phyloP scores from a whole-genome alignment of 1,139 yeast genomes.

The Scheffersomyces cryptocercus region DNA sequence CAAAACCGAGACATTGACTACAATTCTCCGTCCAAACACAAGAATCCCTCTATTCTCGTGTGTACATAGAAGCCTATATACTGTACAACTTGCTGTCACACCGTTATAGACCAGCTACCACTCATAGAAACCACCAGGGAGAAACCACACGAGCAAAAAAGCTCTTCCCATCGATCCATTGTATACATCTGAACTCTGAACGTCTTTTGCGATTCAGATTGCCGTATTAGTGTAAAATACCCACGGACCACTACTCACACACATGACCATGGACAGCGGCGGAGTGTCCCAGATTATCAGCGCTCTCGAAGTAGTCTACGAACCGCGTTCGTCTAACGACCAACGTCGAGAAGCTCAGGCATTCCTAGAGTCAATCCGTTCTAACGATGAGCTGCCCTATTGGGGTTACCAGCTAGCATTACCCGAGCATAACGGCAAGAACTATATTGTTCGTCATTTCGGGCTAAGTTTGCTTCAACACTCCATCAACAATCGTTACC shows the following conservation, averaged over 20 bases:
- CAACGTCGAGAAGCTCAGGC: slow-evolving; percentile 68
- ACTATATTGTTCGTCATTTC: slow-evolving; percentile 80
- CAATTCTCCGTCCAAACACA: too few relatives aligned
- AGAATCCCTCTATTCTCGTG: too few relatives aligned
- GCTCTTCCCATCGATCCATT: too few relatives aligned
- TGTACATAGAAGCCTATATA: too few relatives aligned
- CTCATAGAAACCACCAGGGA: too few relatives aligned
- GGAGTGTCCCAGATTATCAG: slow-evolving; percentile 69
- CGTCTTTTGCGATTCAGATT: too few relatives aligned
- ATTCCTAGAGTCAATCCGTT: slow-evolving; percentile 74
- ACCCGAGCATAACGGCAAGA: slow-evolving; percentile 58
- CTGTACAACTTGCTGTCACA: too few relatives aligned
- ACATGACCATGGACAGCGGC: slow-evolving; percentile 57
- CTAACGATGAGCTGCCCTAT: slow-evolving; percentile 78
- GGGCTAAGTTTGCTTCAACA: slow-evolving; percentile 81
- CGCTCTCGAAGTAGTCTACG: slow-evolving; percentile 80
- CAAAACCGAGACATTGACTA: too few relatives aligned
- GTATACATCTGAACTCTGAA: too few relatives aligned
- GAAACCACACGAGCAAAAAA: too few relatives aligned
- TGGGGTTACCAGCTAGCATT: slow-evolving; percentile 91
- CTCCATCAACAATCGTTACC: slow-evolving; percentile 60
- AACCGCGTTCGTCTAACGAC: slow-evolving; percentile 64
- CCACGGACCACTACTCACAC: not conserved
- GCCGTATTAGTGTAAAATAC: too few relatives aligned
- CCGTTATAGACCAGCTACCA: too few relatives aligned